These are phyloP conservation scores for Colletotrichum trifolii DNA, from an alignment of 2,329 filamentous ascomycete species.

Conservation along the genomic window DNA sequence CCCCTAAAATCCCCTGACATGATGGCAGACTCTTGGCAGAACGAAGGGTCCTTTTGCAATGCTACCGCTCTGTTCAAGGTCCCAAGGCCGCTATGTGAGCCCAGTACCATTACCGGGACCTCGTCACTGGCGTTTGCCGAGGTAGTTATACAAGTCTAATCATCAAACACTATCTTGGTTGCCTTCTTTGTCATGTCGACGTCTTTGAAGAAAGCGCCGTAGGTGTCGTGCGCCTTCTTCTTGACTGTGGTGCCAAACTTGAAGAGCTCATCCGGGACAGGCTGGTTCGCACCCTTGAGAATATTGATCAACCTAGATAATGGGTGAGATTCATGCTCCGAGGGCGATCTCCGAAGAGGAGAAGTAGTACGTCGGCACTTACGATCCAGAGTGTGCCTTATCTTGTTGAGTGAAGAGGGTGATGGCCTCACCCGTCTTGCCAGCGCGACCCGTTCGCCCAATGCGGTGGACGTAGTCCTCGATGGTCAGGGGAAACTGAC, in stretches of 20 bases:
- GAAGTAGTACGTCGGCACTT: constrained; percentile 54
- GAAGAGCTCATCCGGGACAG: constrained; percentile 87
- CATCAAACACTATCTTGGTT: constrained; percentile 93
- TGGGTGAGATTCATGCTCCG: constrained; percentile 36
- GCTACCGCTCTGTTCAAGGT: constrained; percentile 55
- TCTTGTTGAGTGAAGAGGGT: constrained; percentile 96
- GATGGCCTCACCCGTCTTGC: constrained; percentile 87
- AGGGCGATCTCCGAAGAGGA: background rate
- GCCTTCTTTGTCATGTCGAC: constrained; percentile 84
- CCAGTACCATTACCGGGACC: background rate
- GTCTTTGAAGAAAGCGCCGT: constrained; percentile 96
- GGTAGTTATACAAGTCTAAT: constrained; percentile 1
- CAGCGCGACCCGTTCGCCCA: constrained; percentile 92
- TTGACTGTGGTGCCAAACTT: constrained; percentile 99
- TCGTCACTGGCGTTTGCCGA: no score
- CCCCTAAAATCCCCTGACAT: constrained; percentile 22
- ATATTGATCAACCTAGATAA: constrained; percentile 84
- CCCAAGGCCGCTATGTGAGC: constrained; percentile 40
- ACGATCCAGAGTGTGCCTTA: constrained; percentile 90
- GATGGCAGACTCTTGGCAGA: constrained; percentile 63
- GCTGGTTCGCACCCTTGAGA: constrained; percentile 90
- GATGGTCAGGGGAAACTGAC: constrained; percentile 86
- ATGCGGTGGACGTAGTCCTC: constrained; percentile 99
- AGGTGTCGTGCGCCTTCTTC: constrained; percentile 96
- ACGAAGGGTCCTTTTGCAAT: constrained; percentile 63